Percentiles rank a stretch among this genome's conserved stretches.
Conservation (phyloP, 1,284 basidiomycete genomes). For the Mycena citricolor region DNA sequence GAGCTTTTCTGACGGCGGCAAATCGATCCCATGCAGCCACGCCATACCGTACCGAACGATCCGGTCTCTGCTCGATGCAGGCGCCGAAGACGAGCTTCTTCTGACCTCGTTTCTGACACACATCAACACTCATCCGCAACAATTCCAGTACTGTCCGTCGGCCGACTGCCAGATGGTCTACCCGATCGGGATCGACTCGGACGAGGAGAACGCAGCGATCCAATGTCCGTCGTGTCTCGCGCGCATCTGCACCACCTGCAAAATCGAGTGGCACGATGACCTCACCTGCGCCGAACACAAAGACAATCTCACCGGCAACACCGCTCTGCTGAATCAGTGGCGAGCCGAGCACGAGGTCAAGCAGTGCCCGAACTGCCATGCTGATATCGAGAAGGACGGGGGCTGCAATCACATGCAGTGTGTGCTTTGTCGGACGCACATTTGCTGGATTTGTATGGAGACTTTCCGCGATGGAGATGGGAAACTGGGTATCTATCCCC, state of each 20-base stretch:
- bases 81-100: constrained; percentile 39
- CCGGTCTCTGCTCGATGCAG: constrained; percentile 38
- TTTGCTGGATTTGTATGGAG: constrained; percentile 35
- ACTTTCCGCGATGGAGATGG: constrained; percentile 23
- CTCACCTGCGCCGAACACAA: constrained; percentile 24
- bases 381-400: constrained; percentile 34
- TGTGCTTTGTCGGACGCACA: constrained; percentile 30
- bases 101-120: constrained; percentile 39
- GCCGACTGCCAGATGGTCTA: constrained; percentile 40
- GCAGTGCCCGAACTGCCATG: constrained; percentile 35
- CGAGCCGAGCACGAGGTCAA: constrained; percentile 32
- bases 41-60: constrained; percentile 41
- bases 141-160: constrained; percentile 49
- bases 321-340: constrained; percentile 30
- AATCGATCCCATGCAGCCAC: no score
- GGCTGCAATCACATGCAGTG: constrained; percentile 38
- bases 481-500: constrained; percentile 26
- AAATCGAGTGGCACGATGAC: constrained; percentile 27
- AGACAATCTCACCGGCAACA: constrained; percentile 25
- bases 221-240: constrained; percentile 25
- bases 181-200: no score
- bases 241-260: constrained; percentile 24
- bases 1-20: no score
- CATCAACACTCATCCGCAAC: constrained; percentile 38
- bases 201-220: constrained; percentile 37